Percentiles rank a stretch among this genome's conserved stretches.
Conservation (phyloP, 2,329 filamentous ascomycete genomes). For the Sarocladium brachiariae region DNA sequence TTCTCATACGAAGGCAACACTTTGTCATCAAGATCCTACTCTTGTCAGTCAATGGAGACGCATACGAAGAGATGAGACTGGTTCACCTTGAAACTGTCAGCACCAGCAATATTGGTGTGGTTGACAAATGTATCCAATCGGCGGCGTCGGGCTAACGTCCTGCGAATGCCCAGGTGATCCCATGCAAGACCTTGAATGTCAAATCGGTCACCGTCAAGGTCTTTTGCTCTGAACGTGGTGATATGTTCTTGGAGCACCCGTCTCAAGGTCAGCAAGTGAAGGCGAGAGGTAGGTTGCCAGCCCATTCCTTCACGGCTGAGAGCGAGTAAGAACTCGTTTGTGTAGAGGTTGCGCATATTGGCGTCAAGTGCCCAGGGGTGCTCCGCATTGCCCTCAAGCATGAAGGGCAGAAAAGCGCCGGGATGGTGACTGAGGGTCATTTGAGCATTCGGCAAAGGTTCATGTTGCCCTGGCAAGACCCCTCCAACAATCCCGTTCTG, state of each 20-base stretch:
- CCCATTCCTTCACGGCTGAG: neutral
- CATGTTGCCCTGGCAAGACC: too few species aligned
- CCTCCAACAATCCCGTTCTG: neutral
- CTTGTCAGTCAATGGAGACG: conserved; percentile 13
- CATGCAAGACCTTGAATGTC: conserved; percentile 23
- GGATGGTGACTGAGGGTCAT: too few species aligned
- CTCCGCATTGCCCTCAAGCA: neutral
- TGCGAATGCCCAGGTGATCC: conserved; percentile 37
- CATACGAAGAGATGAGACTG: neutral
- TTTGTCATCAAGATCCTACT: conserved; percentile 3
- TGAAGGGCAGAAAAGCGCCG: neutral
- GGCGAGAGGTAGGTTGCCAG: neutral
- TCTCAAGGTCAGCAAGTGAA: neutral
- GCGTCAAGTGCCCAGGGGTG: neutral
- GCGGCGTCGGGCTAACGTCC: conserved; percentile 39
- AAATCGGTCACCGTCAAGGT: conserved; percentile 48
- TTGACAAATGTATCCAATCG: conserved; percentile 47
- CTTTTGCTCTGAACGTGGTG: conserved; percentile 28
- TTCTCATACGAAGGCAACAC: conserved; percentile 33
- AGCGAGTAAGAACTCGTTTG: neutral
- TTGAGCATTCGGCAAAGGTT: too few species aligned
- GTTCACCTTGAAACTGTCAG: conserved; percentile 26
- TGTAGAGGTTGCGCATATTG: neutral
- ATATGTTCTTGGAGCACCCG: neutral
- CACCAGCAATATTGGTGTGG: conserved; percentile 45